These are phyloP conservation scores for Phytopythium helicoides DNA, from an alignment of 352 stramenopile genomes.

Conservation along the genomic window DNA sequence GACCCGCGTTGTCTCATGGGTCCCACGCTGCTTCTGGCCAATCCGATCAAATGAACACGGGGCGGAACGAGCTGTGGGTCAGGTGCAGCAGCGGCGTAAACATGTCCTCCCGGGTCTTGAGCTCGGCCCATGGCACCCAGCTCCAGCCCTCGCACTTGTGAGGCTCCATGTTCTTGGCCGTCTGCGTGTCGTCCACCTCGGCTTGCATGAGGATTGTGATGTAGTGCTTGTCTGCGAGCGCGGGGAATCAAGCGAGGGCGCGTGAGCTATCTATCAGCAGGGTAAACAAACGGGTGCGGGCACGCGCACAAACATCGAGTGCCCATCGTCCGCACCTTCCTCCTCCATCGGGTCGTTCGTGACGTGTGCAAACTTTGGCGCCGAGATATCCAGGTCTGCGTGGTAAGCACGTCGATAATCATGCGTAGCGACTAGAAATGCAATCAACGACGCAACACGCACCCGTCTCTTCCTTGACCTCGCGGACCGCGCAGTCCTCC, in stretches of 20 bases:
- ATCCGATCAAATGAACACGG: conserved; percentile 18
- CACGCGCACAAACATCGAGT: no score
- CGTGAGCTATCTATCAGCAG: neutral
- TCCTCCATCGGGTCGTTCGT: conserved; percentile 85
- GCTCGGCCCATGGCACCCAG: conserved; percentile 55
- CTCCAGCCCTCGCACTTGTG: conserved; percentile 80
- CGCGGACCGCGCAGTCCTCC: conserved; percentile 72
- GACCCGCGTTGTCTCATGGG: neutral
- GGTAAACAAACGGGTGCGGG: neutral
- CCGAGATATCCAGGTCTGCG: conserved; percentile 58
- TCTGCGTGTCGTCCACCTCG: conserved; percentile 41
- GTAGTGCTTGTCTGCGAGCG: conserved; percentile 61
- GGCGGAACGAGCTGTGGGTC: conserved; percentile 56
- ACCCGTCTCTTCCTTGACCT: conserved; percentile 85
- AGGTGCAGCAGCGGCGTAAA: conserved; percentile 74
- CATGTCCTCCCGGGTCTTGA: conserved; percentile 61
- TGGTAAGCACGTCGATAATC: neutral
- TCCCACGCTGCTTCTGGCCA: neutral
- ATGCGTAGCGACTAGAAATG: neutral
- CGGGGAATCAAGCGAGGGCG: neutral
- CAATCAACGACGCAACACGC: conserved; percentile 3
- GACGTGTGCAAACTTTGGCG: conserved; percentile 57
- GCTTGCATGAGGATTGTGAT: conserved; percentile 87
- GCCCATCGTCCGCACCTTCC: conserved; percentile 23
- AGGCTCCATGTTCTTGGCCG: conserved; percentile 73